phyloP scores from a whole-genome alignment of 164 flowering plant genomes.

The Piper longum region DNA sequence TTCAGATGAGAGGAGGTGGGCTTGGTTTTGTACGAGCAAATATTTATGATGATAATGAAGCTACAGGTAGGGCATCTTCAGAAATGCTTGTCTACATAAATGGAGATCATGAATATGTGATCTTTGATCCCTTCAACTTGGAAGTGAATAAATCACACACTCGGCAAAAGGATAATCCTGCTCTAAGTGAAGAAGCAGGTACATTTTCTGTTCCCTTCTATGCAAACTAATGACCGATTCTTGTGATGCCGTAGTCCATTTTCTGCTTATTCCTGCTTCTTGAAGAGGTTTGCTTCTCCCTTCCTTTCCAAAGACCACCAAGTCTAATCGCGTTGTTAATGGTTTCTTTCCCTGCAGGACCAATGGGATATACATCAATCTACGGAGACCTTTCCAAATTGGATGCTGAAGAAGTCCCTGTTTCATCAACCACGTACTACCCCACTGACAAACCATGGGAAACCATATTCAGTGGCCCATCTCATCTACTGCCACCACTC shows the following conservation, averaged over 20 bases:
- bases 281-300: neutral
- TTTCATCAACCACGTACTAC: slow-evolving; percentile 13
- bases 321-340: neutral
- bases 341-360: slow-evolving; percentile 18
- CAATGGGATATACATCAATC: slow-evolving; percentile 53
- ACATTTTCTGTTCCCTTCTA: neutral
- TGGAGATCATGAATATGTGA: slow-evolving; percentile 64
- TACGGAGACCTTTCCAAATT: slow-evolving; percentile 62
- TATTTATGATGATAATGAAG: slow-evolving; percentile 11
- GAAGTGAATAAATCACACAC: slow-evolving; percentile 14
- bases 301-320: neutral
- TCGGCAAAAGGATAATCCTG: slow-evolving; percentile 8
- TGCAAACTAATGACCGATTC: neutral
- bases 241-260: neutral
- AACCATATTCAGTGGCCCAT: slow-evolving; percentile 66
- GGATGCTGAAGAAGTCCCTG: slow-evolving; percentile 14
- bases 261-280: neutral
- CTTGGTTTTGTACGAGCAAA: slow-evolving; percentile 42
- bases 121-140: slow-evolving; percentile 53
- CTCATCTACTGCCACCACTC: slow-evolving; percentile 77
- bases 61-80: slow-evolving; percentile 18
- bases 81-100: slow-evolving; percentile 49
- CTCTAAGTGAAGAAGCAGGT: slow-evolving; percentile 51
- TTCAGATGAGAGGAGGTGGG: slow-evolving; percentile 70
- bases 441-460: slow-evolving; percentile 73